These are phyloP conservation scores for Cinnamomum chago DNA, from an alignment of 164 flowering plant genomes.

Conservation along the genomic window DNA sequence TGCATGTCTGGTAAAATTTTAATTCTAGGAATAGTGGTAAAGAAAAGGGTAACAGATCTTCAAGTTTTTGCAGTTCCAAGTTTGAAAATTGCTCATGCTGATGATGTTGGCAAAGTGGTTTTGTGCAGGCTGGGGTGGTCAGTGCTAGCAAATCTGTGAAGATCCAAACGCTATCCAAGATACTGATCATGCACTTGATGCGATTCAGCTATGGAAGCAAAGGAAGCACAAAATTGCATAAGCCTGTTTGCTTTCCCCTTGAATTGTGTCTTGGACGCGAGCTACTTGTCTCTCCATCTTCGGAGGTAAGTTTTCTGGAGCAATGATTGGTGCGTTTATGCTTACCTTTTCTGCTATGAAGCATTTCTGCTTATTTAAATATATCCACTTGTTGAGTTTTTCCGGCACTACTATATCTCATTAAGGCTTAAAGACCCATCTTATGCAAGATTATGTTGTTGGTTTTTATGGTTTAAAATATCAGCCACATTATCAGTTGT, in stretches of 20 bases:
- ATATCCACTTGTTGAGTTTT: too few species aligned
- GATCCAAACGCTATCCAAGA: conserved; percentile 75
- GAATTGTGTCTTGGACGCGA: conserved; percentile 70
- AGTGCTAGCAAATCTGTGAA: conserved; percentile 77
- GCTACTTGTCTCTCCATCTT: conserved; percentile 58
- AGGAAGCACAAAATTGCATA: conserved; percentile 90
- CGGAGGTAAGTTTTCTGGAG: conserved; percentile 47
- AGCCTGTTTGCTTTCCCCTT: conserved; percentile 78
- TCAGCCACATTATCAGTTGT: too few species aligned
- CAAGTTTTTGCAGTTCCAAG: too few species aligned
- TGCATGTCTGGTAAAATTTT: too few species aligned
- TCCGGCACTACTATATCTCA: too few species aligned
- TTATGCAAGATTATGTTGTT: too few species aligned
- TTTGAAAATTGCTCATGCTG: too few species aligned
- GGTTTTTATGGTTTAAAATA: too few species aligned
- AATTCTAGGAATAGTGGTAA: too few species aligned
- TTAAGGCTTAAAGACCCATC: too few species aligned
- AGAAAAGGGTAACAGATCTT: too few species aligned
- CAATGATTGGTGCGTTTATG: not conserved
- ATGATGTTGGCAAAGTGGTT: not conserved
- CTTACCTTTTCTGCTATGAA: not conserved
- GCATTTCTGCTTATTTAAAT: not conserved
- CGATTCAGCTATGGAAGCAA: conserved; percentile 88
- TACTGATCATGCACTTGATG: conserved; percentile 93
- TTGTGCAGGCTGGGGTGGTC: conserved; percentile 42